Percentiles rank a stretch among this genome's conserved stretches.
Evolutionary conservation across 2,329 filamentous ascomycete species (phyloP).

Genomic region (Ascocoryne sarcoides): DNA sequence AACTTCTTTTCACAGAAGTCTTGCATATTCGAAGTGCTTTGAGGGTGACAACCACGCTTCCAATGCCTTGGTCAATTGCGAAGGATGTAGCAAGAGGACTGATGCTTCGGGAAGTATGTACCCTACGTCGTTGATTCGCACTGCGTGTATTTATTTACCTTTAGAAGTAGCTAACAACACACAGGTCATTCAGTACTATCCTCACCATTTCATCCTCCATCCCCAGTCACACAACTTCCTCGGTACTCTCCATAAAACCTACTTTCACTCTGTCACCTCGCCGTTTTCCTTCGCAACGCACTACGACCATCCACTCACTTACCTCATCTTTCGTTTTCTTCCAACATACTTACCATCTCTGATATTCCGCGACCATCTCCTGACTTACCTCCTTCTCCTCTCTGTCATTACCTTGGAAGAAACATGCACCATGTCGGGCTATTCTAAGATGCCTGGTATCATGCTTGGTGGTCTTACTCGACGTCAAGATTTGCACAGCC

Average conservation of each 20-base stretch:
- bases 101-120: conserved; percentile 45
- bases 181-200: conserved; percentile 58
- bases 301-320: conserved; percentile 59
- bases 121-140: neutral
- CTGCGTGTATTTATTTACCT: neutral
- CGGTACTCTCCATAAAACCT: conserved; percentile 35
- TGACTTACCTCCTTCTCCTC: conserved; percentile 62
- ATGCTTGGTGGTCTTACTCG: conserved; percentile 43
- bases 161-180: conserved; percentile 5
- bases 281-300: conserved; percentile 56
- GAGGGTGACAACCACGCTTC: conserved; percentile 48
- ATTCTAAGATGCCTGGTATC: conserved; percentile 47
- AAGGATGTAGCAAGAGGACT: conserved; percentile 46
- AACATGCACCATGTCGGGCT: conserved; percentile 58
- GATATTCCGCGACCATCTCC: conserved; percentile 57
- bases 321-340: conserved; percentile 53
- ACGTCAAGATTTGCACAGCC: conserved; percentile 47
- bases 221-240: conserved; percentile 29
- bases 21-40: conserved; percentile 45
- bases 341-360: conserved; percentile 59
- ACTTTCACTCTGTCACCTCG: conserved; percentile 44
- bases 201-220: conserved; percentile 68
- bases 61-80: conserved; percentile 52
- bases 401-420: conserved; percentile 57
- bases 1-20: conserved; percentile 43